A percentile compares a stretch with the other conserved stretches of the same genome.
phyloP scores from a whole-genome alignment of 768 basidiomycete genomes.

The Hygrocybe coccinea region DNA sequence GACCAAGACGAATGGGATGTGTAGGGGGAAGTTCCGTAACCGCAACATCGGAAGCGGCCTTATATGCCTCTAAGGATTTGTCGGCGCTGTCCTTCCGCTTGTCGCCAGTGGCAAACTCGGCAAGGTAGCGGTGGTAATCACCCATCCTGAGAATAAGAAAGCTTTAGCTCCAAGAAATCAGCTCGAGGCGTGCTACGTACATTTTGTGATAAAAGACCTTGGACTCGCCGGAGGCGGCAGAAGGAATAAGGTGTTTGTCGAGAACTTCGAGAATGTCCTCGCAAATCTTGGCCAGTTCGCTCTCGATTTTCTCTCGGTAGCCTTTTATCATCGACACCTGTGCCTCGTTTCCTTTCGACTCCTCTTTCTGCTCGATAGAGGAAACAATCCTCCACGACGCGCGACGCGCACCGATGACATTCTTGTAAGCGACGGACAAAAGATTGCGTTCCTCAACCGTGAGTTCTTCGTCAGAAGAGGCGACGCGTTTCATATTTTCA shows the following conservation, averaged over 20 bases:
- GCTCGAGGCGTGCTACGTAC: constrained; percentile 40
- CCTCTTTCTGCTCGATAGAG: constrained; percentile 98
- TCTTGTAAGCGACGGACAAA: constrained; percentile 98
- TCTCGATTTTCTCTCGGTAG: constrained; percentile 97
- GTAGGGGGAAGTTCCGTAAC: constrained; percentile 93
- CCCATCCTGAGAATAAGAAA: constrained; percentile 55
- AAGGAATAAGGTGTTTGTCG: constrained; percentile 96
- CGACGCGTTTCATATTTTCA: constrained; percentile 98
- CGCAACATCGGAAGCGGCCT: constrained; percentile 95
- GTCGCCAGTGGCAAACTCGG: constrained; percentile 97
- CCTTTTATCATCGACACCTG: constrained; percentile 97
- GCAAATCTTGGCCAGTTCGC: constrained; percentile 95
- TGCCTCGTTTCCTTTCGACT: constrained; percentile 94
- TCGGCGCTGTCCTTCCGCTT: constrained; percentile 96
- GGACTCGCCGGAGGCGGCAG: constrained; percentile 92
- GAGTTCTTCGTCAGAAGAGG: constrained; percentile 95
- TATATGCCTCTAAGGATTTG: constrained; percentile 96
- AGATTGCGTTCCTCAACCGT: constrained; percentile 98
- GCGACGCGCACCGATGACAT: constrained; percentile 96
- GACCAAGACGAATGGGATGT: constrained; percentile 97
- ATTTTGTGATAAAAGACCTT: constrained; percentile 99
- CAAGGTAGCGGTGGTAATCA: constrained; percentile 89
- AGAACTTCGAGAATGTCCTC: constrained; percentile 97
- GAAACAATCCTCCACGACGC: constrained; percentile 98
- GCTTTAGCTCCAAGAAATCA: constrained; percentile 17